Evolutionary conservation across 2,329 filamentous ascomycete genomes (phyloP), one percentile per base, ranked within the genome.

Genomic region (Fusarium coffeatum): DNA sequence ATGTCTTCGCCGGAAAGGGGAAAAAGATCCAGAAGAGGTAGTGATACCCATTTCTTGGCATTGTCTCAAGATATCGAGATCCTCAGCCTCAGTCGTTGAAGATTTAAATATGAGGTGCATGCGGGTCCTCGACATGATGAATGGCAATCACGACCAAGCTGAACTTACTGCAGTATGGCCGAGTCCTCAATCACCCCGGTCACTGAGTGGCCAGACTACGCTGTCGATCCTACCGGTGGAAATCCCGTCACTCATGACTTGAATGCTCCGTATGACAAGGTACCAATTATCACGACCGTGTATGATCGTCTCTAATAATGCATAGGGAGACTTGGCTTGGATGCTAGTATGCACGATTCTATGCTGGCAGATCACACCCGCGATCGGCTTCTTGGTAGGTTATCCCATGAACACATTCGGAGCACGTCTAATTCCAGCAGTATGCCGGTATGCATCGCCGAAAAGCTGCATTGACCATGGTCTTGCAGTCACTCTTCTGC

Each of bases 401-500:
- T 11, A 2, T 4, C 2, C 4, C 5, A 0, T 37, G 6, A 23
- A 12, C 22, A 3, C 18, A 16, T 9, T 10, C 9, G 1, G 8
- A 20, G 0, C 27, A 22, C 12, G 5, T 11, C 45, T 62, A 25
- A 61, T 11, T 4, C 5, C 6, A n/a, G 8, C 2, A 62, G 59
- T 81, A 81, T 30, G 79, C 80, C 8, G 80, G 80, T 5, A 79
- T 81, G 76, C 78, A 80, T 30, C 76, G 79, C 5, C 72, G 78
- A 27, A 81, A 80, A 61, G 73, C 79, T 1, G 78, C 80, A 11
- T 43, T 85, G 63, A 84, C 83, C 1, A 84, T 85, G 80, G 77
- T 85, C 11, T 77, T 84, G 27, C 82, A 84, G 68, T 84, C 82
- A 0, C 78, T 85, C 1, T 84, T 84, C 72, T 84, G 83, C 32